A percentile compares a stretch with the other conserved stretches of the same genome.
Evolutionary conservation across 768 basidiomycete genomes (phyloP).

Genomic region (Hemileccinum impolitum): DNA sequence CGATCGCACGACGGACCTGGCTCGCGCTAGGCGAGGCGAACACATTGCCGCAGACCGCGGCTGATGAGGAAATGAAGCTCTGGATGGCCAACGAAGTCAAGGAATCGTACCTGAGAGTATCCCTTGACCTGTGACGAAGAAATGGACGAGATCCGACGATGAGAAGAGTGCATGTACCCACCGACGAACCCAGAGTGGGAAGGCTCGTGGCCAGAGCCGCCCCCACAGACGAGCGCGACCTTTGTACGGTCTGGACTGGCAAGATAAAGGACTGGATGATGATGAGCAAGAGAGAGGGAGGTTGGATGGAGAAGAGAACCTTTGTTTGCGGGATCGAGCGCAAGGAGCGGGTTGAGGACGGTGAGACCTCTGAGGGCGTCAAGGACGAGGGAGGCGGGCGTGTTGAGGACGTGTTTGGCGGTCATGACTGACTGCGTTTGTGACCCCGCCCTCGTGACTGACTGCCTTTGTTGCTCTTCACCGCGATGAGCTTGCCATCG

Average conservation of each 20-base stretch:
- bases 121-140: slow-evolving; percentile 53
- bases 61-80: slow-evolving; percentile 26
- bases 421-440: not conserved
- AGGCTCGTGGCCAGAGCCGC: slow-evolving; percentile 90
- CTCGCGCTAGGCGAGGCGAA: slow-evolving; percentile 88
- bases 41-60: slow-evolving; percentile 83
- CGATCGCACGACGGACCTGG: slow-evolving; percentile 80
- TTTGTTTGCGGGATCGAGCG: slow-evolving; percentile 68
- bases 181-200: slow-evolving; percentile 90
- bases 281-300: not conserved
- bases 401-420: slow-evolving; percentile 76
- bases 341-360: slow-evolving; percentile 65
- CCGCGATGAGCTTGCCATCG: slow-evolving; percentile 43
- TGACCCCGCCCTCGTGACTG: not conserved
- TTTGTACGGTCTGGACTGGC: slow-evolving; percentile 54
- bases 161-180: slow-evolving; percentile 27
- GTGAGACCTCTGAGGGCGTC: slow-evolving; percentile 77
- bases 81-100: not conserved
- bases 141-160: not conserved
- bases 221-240: slow-evolving; percentile 79
- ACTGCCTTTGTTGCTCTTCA: slow-evolving; percentile 1
- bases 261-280: slow-evolving; percentile 55
- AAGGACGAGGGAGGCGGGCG: slow-evolving; percentile 63
- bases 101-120: slow-evolving; percentile 60
- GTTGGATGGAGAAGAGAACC: slow-evolving; percentile 40